phyloP scores from a whole-genome alignment of 257 asterid genomes.

The Lantana camara region DNA sequence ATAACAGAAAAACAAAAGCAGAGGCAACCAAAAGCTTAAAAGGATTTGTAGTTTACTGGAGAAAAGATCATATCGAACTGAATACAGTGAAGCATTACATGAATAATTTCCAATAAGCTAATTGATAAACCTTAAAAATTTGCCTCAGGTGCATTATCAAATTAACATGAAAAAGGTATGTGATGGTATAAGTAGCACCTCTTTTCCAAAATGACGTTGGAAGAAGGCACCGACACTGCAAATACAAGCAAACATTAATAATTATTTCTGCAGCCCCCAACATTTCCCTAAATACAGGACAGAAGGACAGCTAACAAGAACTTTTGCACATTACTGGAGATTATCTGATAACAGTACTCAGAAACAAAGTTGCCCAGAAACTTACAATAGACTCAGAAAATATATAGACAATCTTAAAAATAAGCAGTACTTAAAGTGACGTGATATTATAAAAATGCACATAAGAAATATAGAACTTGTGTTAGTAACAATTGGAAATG shows the following conservation, averaged over 20 bases:
- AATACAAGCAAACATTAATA: slow-evolving; percentile 32
- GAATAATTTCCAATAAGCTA: neutral
- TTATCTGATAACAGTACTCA: too few species aligned
- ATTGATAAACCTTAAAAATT: slow-evolving; percentile 14
- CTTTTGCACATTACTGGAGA: too few species aligned
- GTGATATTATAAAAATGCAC: neutral
- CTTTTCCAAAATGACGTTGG: slow-evolving; percentile 96
- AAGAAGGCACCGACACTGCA: slow-evolving; percentile 91
- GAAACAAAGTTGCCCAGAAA: too few species aligned
- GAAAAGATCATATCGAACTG: slow-evolving; percentile 13
- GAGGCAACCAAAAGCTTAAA: neutral
- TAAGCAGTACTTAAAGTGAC: neutral
- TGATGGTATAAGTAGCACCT: slow-evolving; percentile 49
- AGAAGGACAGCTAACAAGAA: too few species aligned
- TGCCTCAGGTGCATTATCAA: slow-evolving; percentile 19
- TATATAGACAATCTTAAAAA: slow-evolving; percentile 1
- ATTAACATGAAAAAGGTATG: slow-evolving; percentile 4
- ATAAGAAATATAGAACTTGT: too few species aligned
- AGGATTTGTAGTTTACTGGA: slow-evolving; percentile 20
- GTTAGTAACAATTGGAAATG: too few species aligned
- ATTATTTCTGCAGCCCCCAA: slow-evolving; percentile 23
- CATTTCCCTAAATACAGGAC: neutral
- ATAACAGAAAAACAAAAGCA: slow-evolving; percentile 11
- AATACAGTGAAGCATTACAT: slow-evolving; percentile 7
- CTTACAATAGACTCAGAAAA: neutral